Base-by-base conservation (phyloP, 805 yeast genomes). In the Yamadazyma paraphyllophila region DNA sequence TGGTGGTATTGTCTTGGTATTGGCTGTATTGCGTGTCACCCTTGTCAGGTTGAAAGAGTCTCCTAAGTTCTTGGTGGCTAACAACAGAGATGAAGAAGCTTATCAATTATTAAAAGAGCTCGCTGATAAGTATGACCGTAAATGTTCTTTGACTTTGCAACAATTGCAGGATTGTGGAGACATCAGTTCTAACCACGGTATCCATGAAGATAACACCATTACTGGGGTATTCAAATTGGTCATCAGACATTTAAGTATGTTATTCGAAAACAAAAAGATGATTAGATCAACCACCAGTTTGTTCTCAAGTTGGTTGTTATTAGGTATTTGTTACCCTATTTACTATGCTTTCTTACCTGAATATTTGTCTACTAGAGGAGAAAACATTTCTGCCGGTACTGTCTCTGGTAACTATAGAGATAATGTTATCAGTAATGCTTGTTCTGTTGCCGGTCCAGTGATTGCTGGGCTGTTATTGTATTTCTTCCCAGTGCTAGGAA, bases 311-410 rank as follows among this genome's bases (percentile, higher is more conserved):
- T 82, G 86, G 87, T 68, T 75, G 9, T 59, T 78, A 45, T 71
- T 80, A 48, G 85, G 85, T 47, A 64, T 79, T 44, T 69, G 79
- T 30, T 80, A 77, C 59, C 77, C 82, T 9, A 66, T 78, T 36
- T 80, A 73, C 60, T 71, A 73, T 50, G 76, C 77, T 38, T 80
- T 78, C 62, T 61, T 81, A 35, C 81, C 82, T 30, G 66, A 64
- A 31, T 81, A 76, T 57, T 68, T 81, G 43, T 75, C 77, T 17
- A 56, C 69, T 7, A 69, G 82, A 36, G 83, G 83, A 35, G 80
- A 74, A 38, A 61, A 66, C 39, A 73, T 76, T 25, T 61, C 67
- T 48, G 73, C 78, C 25, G 49, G 60, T 4, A 56, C 70, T 4
- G 59, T 66, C 3, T 61, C 58, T 42, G 62, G 71, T 20, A 73